Evolutionary conservation across 148 eudicot genomes (phyloP).

Genomic region (Polygonum maritimum): DNA sequence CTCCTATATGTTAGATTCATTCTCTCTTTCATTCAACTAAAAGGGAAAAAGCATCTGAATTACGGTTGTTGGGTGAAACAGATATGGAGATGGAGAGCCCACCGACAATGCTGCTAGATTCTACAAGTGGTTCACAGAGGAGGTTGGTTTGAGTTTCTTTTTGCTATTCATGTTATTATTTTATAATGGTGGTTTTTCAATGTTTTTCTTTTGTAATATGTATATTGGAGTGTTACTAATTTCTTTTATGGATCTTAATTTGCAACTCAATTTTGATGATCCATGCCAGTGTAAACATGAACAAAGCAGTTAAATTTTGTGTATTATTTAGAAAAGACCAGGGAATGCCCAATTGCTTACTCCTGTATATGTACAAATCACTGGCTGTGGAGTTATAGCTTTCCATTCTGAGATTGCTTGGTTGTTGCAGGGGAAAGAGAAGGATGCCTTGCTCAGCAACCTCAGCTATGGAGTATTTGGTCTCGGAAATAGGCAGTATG

Average conservation of each 20-base stretch:
- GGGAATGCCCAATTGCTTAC: not conserved
- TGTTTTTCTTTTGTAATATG: not conserved
- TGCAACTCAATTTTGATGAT: not conserved
- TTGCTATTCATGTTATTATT: not conserved
- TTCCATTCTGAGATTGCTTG: not conserved
- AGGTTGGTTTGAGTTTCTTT: constrained; percentile 32
- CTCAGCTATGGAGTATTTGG: constrained; percentile 72
- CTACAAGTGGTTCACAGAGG: constrained; percentile 92
- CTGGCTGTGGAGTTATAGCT: not conserved
- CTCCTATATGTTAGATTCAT: constrained; percentile 1
- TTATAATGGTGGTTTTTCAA: not conserved
- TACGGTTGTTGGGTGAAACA: constrained; percentile 26
- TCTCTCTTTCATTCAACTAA: not conserved
- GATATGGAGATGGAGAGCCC: constrained; percentile 99
- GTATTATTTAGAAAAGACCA: not conserved
- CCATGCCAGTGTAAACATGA: not conserved
- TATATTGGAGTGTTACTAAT: not conserved
- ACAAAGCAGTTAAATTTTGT: not conserved
- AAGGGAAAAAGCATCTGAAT: constrained; percentile 4
- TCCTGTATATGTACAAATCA: not conserved
- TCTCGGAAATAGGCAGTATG: constrained; percentile 89
- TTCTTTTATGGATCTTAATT: not conserved
- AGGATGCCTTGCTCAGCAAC: constrained; percentile 59
- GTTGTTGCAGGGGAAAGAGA: constrained; percentile 46
- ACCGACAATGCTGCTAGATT: constrained; percentile 97